Evolutionary conservation across 225 moss, liverwort and hornwort species (phyloP), one percentile per base, ranked within the genome.

Genomic region (Bryoerythrophyllum caledonicum): DNA sequence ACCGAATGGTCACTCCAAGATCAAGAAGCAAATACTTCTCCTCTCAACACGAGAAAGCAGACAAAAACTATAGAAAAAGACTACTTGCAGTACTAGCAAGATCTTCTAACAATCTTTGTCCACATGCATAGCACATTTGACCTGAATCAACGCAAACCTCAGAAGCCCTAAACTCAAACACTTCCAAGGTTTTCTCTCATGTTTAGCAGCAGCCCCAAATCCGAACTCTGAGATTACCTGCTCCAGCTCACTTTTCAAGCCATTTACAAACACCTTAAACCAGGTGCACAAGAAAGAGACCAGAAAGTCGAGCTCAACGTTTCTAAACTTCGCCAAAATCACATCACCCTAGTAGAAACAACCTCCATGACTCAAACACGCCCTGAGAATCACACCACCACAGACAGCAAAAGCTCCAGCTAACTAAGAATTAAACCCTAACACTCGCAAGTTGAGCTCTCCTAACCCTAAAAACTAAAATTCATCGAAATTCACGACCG

Each of bases 381-480:
- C 15, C 63, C 54, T 61, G 10, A 19, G n/a, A 80, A 41, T 28
- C 32, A 32, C 65, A 49, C 69, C 60, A 71, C 32, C 52, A 78
- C 15, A 40, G 10, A 60, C n/a, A n/a, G n/a, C n/a, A n/a, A n/a
- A 64, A 40, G 25, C 2, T 38, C 27, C 20, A 73, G 25, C 71
- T 25, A 7, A 65, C 28, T 7, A 65, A 46, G 38, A 77, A 66
- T 13, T 43, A 17, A 26, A 52, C 40, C 60, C 54, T 28, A 1
- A 4, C 41, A 52, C 41, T 63, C 62, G 41, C n/a, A 32, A 62
- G 21, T 25, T 57, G 40, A 62, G 67, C 68, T 85, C 63, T 77
- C 84, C 9, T 26, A 85, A 63, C 75, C 85, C 78, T 68, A 78
- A 81, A 49, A 67, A 43, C 55, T 26, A 15, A 27, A 58, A 75